phyloP scores from a whole-genome alignment of 169 alveolate genomes.

The Toxoplasma gondii region DNA sequence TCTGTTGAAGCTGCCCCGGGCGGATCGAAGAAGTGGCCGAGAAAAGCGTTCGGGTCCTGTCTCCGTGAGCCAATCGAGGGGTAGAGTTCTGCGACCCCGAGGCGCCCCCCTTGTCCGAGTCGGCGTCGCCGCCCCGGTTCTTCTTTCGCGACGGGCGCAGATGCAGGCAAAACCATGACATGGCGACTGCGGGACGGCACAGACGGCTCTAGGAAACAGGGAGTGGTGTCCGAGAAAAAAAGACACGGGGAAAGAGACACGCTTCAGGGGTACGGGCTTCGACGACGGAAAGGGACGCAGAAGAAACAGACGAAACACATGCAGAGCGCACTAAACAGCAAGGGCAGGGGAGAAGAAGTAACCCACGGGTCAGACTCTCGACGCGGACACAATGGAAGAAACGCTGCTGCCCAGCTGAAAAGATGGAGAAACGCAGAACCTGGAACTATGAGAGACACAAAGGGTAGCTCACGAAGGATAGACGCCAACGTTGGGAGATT shows the following conservation, averaged over 20 bases:
- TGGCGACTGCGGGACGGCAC: background rate
- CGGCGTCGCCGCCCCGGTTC: background rate
- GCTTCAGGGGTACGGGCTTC: too few relatives aligned
- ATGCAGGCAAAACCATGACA: slow-evolving; percentile 19
- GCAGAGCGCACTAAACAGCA: background rate
- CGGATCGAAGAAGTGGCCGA: background rate
- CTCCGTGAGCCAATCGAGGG: background rate
- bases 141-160: background rate
- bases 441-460: too few relatives aligned
- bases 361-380: background rate
- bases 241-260: background rate
- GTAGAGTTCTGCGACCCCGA: background rate
- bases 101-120: background rate
- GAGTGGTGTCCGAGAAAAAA: background rate
- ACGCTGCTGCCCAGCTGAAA: background rate
- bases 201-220: background rate
- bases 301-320: background rate
- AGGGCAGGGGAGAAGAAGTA: background rate
- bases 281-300: background rate
- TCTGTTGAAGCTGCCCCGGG: background rate
- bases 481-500: too few relatives aligned
- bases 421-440: background rate
- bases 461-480: too few relatives aligned
- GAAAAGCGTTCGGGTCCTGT: slow-evolving; percentile 4
- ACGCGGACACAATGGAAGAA: background rate